Evolutionary conservation across 129 eudicot species (phyloP), one percentile per base, ranked within the genome.

Genomic region (Escallonia herrerae): DNA sequence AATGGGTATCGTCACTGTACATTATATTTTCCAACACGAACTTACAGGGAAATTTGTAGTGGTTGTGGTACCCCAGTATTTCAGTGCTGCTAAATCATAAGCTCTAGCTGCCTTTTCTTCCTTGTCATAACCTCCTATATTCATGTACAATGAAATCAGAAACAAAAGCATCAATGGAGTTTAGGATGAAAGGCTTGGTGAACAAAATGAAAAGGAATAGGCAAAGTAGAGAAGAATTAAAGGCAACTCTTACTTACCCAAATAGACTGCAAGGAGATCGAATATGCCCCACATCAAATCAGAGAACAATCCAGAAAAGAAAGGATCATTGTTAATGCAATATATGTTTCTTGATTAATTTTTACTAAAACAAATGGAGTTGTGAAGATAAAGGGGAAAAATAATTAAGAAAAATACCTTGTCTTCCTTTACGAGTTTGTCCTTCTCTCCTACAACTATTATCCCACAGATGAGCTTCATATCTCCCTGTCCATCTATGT

Each of bases 381-480:
- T 55, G 6, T 14, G 9, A 59, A 59, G 11, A 5, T 8, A 11
- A 59, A 6, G 50, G 15, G 3, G n/a, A 5, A 2, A 37, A 50
- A 40, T 40, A 8, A 10, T 40, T 33, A 3, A 12, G 5, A 13
- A 6, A 13, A 2, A 42, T 66, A 87, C 97, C 97, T 85, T 91
- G 97, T 72, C 95, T 81, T 74, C 97, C 97, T 76, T 91, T 91
- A 8, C 97, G 96, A 74, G 91, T 90, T 79, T 91, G 97, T 64
- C 97, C 97, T 76, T 91, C 97, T 79, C 97, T 83, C 74, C 95
- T 85, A 67, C 96, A 91, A 76, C 97, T 91, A 81, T 91, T 91
- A 72, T 91, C 97, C 97, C 97, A 91, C 65, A 91, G 71, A 91
- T 91, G 97, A 62, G 97, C 97, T 61, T 91, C 97, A 72, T 87